Base-by-base conservation (phyloP, 2,329 filamentous ascomycete species). In the Cordyceps pruinosa region DNA sequence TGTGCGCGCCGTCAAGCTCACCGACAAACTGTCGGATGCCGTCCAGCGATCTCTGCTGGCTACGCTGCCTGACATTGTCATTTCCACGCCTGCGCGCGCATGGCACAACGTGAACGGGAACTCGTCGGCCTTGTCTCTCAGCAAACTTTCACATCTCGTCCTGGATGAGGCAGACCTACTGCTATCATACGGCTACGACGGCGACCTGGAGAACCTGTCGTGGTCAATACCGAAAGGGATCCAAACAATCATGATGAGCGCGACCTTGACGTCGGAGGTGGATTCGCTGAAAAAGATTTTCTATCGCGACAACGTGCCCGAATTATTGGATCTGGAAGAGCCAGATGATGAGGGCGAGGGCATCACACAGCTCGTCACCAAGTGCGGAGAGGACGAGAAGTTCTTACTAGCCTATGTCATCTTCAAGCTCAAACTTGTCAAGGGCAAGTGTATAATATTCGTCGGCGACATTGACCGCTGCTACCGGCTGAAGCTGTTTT, bases 301-400 rank as follows among this genome's bases (percentile, higher is more conserved):
- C 72, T 94, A 90, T 70, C 82, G 86, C 45, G 64, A 66, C 26
- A 61, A 64, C 13, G 85, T 88, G 65, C 92, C 93, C 0, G 86
- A 84, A 1, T 73, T 94, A 44, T 74, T 99, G 63, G 87, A 96
- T 67, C 75, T 99, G 19, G 88, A 94, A 61, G 90, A 96, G 62
- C 82, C 86, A 51, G 89, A 95, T 63, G 85, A 86, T 23, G 86
- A 90, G 62, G 84, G 86, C 21, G 84, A 87, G 60, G 87, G 85
- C 5, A 81, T 97, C 28, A 89, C 85, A 56, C 94, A 97, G 73
- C 96, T 91, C 67, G 85, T 92, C 30, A 88, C 97, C 62, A 90
- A 86, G 80, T 96, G 91, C 64, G 90, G 84, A n/a, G 94, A 99
- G 73, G 93, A 97, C 63, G 94, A 97, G 66, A 99, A 99, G 69